Evolutionary conservation across 345 rosid species (phyloP).

Genomic region (Geranium brycei): DNA sequence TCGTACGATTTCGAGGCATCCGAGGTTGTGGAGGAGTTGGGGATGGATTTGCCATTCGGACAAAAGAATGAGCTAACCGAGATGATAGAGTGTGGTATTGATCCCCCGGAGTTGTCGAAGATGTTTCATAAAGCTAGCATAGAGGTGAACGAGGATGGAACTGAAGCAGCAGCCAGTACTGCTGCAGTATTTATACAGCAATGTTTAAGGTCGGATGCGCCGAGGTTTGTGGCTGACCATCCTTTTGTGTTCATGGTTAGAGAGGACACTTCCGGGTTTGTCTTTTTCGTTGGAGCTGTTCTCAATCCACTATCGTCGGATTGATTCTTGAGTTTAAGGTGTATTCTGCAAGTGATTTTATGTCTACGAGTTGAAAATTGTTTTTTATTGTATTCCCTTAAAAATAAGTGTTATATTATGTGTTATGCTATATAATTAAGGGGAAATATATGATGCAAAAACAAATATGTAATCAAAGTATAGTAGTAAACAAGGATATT

Average conservation of each 20-base stretch:
- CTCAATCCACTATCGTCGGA: background rate
- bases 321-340: too few relatives aligned
- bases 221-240: conserved; percentile 12
- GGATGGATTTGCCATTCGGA: conserved; percentile 1
- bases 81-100: background rate
- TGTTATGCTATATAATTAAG: too few relatives aligned
- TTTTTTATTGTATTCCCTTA: too few relatives aligned
- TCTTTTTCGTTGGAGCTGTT: conserved; percentile 11
- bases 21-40: conserved; percentile 3
- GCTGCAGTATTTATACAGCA: too few relatives aligned
- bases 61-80: background rate
- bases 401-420: too few relatives aligned
- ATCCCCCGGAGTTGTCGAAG: background rate
- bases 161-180: conserved; percentile 6
- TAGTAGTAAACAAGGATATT: too few relatives aligned
- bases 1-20: background rate
- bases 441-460: too few relatives aligned
- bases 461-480: too few relatives aligned
- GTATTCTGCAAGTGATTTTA: background rate
- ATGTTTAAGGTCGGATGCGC: background rate
- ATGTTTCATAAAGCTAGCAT: conserved; percentile 4
- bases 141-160: conserved; percentile 12
- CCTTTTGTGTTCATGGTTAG: conserved; percentile 13
- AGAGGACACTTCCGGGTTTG: conserved; percentile 4
- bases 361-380: too few relatives aligned